These are phyloP conservation scores for Ceriops zippeliana DNA, from an alignment of 345 rosid genomes.

Conservation along the genomic window DNA sequence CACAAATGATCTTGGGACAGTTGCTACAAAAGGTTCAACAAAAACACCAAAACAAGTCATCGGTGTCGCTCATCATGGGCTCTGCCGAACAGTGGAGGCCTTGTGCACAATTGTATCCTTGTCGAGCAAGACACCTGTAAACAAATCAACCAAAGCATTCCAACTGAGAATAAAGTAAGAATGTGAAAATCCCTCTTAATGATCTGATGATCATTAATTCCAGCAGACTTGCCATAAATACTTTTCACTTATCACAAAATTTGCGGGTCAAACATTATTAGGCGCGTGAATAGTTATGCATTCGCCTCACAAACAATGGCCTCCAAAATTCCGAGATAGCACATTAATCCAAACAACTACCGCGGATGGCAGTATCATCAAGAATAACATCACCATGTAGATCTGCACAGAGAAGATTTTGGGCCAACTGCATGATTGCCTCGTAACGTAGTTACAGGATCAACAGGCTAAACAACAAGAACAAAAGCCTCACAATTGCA, in stretches of 20 bases:
- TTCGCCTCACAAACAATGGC: not conserved
- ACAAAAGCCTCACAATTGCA: too few species aligned
- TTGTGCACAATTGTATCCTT: not conserved
- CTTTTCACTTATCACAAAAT: too few species aligned
- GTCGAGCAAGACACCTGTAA: not conserved
- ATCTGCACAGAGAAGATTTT: too few species aligned
- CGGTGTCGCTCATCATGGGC: not conserved
- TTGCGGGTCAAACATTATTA: not conserved
- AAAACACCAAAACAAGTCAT: not conserved
- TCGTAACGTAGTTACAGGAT: too few species aligned
- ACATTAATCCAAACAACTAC: not conserved
- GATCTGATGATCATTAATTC: too few species aligned
- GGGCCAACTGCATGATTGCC: too few species aligned
- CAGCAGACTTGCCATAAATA: too few species aligned
- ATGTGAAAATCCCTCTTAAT: not conserved
- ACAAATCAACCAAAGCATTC: not conserved
- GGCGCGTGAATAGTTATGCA: not conserved
- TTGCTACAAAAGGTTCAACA: too few species aligned
- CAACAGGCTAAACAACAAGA: too few species aligned
- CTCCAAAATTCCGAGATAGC: not conserved
- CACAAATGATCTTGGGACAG: not conserved
- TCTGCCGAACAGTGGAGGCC: not conserved
- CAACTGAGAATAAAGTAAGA: not conserved
- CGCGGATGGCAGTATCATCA: slow-evolving; percentile 1
- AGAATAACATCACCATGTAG: slow-evolving; percentile 16